Percentiles rank a stretch among this genome's conserved stretches.
Evolutionary conservation across 345 rosid species (phyloP).

Genomic region (Kernera saxatilis): DNA sequence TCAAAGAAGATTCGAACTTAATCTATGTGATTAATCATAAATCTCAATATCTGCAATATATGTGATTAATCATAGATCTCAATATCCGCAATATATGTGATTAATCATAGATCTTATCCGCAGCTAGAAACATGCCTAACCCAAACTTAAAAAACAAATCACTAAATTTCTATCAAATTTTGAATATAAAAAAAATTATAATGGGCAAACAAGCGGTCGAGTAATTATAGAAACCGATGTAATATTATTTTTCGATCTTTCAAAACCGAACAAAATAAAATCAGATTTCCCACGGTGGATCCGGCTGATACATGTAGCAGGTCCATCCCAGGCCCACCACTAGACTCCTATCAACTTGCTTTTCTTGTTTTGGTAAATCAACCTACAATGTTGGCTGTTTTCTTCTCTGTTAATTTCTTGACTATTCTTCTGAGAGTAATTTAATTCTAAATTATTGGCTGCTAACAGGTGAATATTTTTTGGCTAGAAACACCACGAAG

Average conservation of each 20-base stretch:
- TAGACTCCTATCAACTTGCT: not conserved
- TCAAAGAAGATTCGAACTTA: not conserved
- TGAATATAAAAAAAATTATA: not conserved
- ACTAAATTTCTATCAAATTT: not conserved
- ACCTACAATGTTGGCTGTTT: conserved; percentile 10
- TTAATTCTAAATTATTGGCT: not conserved
- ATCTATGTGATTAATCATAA: not conserved
- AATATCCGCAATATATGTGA: not conserved
- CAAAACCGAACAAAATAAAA: not conserved
- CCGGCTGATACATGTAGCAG: not conserved
- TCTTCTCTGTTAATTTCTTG: conserved; percentile 6
- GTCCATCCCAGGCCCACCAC: conserved; percentile 27
- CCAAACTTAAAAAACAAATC: not conserved
- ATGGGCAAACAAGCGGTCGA: not conserved
- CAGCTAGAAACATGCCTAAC: too few species aligned
- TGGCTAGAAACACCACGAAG: not conserved
- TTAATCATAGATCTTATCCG: not conserved
- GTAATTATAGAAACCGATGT: not conserved
- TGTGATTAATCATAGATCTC: not conserved
- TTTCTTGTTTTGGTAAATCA: conserved; percentile 20
- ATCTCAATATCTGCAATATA: not conserved
- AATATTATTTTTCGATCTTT: not conserved
- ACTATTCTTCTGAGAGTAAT: not conserved
- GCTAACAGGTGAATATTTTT: not conserved
- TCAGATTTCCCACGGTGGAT: not conserved